phyloP scores from a whole-genome alignment of 345 rosid species.

The Eutrema heterophyllum region DNA sequence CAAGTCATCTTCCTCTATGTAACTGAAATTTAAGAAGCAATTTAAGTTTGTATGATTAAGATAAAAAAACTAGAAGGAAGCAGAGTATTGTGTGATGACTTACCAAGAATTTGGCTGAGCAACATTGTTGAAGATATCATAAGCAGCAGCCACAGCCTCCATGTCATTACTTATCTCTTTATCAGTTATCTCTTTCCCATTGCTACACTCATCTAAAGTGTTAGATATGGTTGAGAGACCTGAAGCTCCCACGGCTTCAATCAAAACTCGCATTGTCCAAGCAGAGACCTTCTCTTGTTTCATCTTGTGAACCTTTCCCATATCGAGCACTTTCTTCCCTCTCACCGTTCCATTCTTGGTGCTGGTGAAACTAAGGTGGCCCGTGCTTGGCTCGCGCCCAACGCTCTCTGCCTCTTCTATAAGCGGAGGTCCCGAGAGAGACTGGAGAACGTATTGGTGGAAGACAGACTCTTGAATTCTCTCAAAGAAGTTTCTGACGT shows the following conservation, averaged over 20 bases:
- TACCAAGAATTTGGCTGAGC: slow-evolving; percentile 42
- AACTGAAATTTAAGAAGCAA: slow-evolving; percentile 37
- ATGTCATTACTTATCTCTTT: slow-evolving; percentile 71
- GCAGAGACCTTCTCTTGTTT: slow-evolving; percentile 83
- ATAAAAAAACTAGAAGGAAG: background rate
- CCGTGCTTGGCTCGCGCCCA: slow-evolving; percentile 43
- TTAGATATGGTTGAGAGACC: slow-evolving; percentile 69
- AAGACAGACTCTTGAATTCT: slow-evolving; percentile 86
- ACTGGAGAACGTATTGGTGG: slow-evolving; percentile 72
- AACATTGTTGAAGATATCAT: slow-evolving; percentile 57
- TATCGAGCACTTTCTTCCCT: slow-evolving; percentile 60
- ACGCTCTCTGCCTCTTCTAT: slow-evolving; percentile 61
- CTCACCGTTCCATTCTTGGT: slow-evolving; percentile 40
- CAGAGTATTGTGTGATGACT: slow-evolving; percentile 20
- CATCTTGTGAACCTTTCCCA: slow-evolving; percentile 68
- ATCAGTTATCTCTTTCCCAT: slow-evolving; percentile 39
- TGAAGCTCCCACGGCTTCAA: slow-evolving; percentile 63
- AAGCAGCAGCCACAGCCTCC: slow-evolving; percentile 77
- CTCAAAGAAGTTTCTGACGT: slow-evolving; percentile 74
- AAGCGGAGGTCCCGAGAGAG: slow-evolving; percentile 72
- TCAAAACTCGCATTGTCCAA: slow-evolving; percentile 87
- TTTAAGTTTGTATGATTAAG: background rate
- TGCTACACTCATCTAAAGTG: slow-evolving; percentile 41
- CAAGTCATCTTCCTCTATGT: slow-evolving; percentile 74
- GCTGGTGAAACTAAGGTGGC: slow-evolving; percentile 50